phyloP scores from a whole-genome alignment of 345 rosid genomes.

The Populus euphratica region DNA sequence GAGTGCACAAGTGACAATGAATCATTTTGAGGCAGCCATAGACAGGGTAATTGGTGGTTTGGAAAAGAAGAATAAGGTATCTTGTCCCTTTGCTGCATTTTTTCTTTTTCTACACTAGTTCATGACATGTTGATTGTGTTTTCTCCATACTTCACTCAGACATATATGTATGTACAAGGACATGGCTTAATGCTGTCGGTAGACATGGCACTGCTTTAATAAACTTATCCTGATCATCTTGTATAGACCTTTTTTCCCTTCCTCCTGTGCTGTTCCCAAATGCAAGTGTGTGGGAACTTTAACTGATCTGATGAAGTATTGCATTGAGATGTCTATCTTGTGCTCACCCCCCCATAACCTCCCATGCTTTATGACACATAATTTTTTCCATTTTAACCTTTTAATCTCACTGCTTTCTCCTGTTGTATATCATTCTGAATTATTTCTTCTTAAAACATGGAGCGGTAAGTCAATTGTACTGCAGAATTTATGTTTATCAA shows the following conservation, averaged over 20 bases:
- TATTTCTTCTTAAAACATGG: not conserved
- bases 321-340: not conserved
- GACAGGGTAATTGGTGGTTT: slow-evolving; percentile 97
- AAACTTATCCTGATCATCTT: no score
- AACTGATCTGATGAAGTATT: not conserved
- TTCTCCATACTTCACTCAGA: not conserved
- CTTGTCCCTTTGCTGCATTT: not conserved
- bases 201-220: no score
- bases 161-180: no score
- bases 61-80: slow-evolving; percentile 93
- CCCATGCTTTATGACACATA: no score
- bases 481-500: not conserved
- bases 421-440: not conserved
- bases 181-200: no score
- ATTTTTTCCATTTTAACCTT: no score
- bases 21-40: slow-evolving; percentile 87
- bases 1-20: slow-evolving; percentile 52
- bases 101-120: not conserved
- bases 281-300: not conserved
- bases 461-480: not conserved
- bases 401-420: no score
- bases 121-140: not conserved
- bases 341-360: no score
- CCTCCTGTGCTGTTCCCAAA: not conserved
- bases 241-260: no score